Evolutionary conservation across 1,139 yeast species (phyloP), one percentile per base, ranked within the genome.

Genomic region (Ashbya aceris): DNA sequence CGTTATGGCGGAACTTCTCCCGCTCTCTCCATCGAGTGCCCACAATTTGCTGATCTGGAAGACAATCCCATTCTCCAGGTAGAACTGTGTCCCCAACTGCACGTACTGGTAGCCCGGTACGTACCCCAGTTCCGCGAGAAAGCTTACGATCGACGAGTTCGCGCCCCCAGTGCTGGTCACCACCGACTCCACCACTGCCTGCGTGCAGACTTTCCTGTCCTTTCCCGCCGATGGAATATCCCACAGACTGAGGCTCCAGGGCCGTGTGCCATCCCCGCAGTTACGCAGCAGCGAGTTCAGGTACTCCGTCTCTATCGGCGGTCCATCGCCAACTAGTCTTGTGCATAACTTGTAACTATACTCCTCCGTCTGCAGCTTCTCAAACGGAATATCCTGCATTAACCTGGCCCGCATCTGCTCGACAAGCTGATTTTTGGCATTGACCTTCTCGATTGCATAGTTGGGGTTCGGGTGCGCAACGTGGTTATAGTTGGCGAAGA

Each of bases 171-270:
- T 50, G 8, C 61, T 50, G 8, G 52, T 59, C 4, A 85, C 64
- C 1, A 82, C 76, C 28, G 89, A 71, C 54, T 82, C 86, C 49
- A 79, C 71, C 10, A 84, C 71, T 11, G 85, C 75, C 57, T 86
- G 96, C 8, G 73, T 79, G 38, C 68, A 73, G 48, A 72, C 80
- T 64, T 73, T 73, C 56, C 76, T 75, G 37, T 48, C 54, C 47
- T 73, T 83, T 7, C 96, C 96, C 3, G 94, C 95, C 29, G 83
- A 80, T 1, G 96, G 96, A 11, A 86, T 81, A 63, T 87, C 96
- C 7, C 79, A 69, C 17, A 83, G 70, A 50, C 78, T 83, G 27
- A 86, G 54, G 1, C 80, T 71, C 94, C 95, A 83, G 11, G 53
- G 40, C 4, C 30, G 47, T 4, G 44, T 36, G 6, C 39, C 37